phyloP scores from a whole-genome alignment of 441 rosid species.

The Raphanus hybrid region DNA sequence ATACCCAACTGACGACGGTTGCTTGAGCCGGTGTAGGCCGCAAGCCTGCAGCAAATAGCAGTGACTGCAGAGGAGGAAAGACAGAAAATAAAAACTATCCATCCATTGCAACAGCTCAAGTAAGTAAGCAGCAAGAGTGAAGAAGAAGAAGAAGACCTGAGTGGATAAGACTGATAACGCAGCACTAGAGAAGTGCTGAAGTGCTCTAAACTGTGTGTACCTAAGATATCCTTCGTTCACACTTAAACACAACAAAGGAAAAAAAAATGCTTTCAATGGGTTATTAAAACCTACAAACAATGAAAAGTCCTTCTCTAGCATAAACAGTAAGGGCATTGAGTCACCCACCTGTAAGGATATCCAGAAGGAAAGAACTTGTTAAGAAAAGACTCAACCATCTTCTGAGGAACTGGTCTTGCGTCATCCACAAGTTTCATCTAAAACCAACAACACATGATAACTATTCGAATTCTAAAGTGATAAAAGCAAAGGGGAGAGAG shows the following conservation, averaged over 20 bases:
- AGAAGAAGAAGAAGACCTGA: constrained; percentile 63
- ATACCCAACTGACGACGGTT: constrained; percentile 97
- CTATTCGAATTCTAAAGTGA: too few species aligned
- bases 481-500: neutral
- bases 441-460: neutral
- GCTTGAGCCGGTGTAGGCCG: constrained; percentile 97
- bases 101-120: neutral
- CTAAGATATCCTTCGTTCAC: constrained; percentile 93
- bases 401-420: constrained; percentile 64
- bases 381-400: constrained; percentile 72
- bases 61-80: constrained; percentile 81
- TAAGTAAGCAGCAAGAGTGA: neutral
- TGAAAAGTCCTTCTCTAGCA: neutral
- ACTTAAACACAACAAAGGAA: constrained; percentile 47
- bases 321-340: constrained; percentile 2
- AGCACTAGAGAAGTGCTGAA: constrained; percentile 90
- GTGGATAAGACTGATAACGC: constrained; percentile 87
- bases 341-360: constrained; percentile 95
- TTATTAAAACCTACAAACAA: neutral
- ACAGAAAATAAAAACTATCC: neutral
- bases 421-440: constrained; percentile 82
- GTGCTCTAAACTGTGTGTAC: constrained; percentile 90
- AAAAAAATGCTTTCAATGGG: constrained; percentile 3
- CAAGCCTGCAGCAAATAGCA: constrained; percentile 97
- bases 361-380: constrained; percentile 93